Conservation (phyloP, 2,329 filamentous ascomycete species). For the Colletotrichum sp. region DNA sequence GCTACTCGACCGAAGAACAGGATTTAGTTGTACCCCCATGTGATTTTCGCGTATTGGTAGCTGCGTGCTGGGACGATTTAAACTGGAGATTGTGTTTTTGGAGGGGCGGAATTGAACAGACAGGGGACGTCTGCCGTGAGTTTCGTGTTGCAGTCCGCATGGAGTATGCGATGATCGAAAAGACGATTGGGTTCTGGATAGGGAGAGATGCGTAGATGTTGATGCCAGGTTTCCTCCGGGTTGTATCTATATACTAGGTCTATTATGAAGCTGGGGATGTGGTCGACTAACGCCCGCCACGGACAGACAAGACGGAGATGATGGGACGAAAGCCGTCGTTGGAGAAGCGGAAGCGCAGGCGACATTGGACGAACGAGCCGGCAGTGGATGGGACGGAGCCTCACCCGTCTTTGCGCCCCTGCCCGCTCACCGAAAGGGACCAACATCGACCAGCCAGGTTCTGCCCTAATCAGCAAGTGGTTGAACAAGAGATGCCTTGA, state of each 20-base stretch:
- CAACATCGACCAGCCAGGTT: not conserved
- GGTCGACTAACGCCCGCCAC: not conserved
- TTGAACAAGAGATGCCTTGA: not conserved
- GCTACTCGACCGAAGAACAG: constrained; percentile 2
- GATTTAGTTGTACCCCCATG: not conserved
- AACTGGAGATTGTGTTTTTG: not conserved
- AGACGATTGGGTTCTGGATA: not conserved
- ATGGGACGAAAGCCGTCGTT: constrained; percentile 1
- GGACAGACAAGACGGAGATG: not conserved
- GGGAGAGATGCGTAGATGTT: not conserved
- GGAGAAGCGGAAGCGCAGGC: not conserved
- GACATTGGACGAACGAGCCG: constrained; percentile 4
- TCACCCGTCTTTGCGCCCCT: not conserved
- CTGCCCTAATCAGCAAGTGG: not conserved
- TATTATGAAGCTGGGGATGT: not conserved
- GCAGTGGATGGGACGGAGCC: not conserved
- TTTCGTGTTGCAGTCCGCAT: not conserved
- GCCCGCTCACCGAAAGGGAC: not conserved
- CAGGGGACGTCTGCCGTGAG: not conserved
- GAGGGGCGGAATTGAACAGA: constrained; percentile 12
- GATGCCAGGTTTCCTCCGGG: not conserved
- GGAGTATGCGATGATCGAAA: not conserved
- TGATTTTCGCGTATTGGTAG: not conserved
- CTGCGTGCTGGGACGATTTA: not conserved
- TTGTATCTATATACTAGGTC: not conserved